Evolutionary conservation across 352 stramenopile genomes (phyloP), one percentile per base, ranked within the genome.

Genomic region (Pythium phragmitis): DNA sequence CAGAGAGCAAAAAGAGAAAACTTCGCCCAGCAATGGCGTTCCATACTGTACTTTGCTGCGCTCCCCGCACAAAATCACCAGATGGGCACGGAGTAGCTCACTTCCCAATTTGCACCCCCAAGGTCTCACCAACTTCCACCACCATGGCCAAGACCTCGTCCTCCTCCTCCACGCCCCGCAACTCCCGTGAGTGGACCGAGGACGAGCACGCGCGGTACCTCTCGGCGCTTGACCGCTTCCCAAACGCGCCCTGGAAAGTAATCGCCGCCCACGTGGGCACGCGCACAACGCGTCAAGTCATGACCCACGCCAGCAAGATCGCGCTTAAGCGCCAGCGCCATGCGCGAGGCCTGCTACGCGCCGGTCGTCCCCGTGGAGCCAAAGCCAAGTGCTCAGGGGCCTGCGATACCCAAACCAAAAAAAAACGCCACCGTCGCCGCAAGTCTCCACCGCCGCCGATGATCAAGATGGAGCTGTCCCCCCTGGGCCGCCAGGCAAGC

Each of bases 181-280:
- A 19, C 17, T 9, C 39, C 47, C 4, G 13, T 4, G 47, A 33
- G 21, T 53, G 47, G 47, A 53, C 11, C 2, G 21, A 7, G 7
- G 47, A 37, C 11, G 47, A 53, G 16, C 47, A 53, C 47, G 47
- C 47, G 23, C 47, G 47, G 47, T 53, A 53, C 47, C 47, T 53
- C 26, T n/a, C 26, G 23, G 47, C 47, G 47, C 23, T 34, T 26
- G 26, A n/a, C 23, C 47, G 17, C 2, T 53, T 53, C 26, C 47
- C 23, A 12, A 21, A 53, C 23, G 47, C 23, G 26, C 47, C 47
- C 23, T 53, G 47, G 47, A 28, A 33, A 28, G 47, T 37, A 4
- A 33, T 53, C 16, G 47, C 47, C 17, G 47, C 21, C 7, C 47
- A 53, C 47, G 47, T 53, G 23, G 47, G 47, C 23, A 53, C 47